Evolutionary conservation across 805 yeast genomes (phyloP).

Genomic region (Sporopachydermia lactativora): DNA sequence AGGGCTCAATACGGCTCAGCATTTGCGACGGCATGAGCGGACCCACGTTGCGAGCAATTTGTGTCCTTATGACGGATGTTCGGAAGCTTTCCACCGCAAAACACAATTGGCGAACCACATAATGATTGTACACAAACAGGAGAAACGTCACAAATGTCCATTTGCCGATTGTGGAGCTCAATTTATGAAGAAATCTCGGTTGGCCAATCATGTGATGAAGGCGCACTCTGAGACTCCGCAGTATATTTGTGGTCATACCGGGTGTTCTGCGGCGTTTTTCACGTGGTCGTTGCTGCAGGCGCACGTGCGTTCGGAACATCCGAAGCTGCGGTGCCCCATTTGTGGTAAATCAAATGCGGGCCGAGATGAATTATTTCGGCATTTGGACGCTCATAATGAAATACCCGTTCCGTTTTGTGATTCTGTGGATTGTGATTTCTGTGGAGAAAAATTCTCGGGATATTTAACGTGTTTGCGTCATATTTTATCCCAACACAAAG

Average conservation of each 20-base stretch:
- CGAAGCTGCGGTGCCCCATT: conserved; percentile 43
- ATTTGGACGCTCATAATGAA: conserved; percentile 58
- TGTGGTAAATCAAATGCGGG: conserved; percentile 72
- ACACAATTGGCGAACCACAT: conserved; percentile 66
- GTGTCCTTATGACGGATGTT: conserved; percentile 52
- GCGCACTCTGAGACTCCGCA: conserved; percentile 33
- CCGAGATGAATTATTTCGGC: conserved; percentile 51
- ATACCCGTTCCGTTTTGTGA: no score
- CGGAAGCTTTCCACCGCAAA: conserved; percentile 56
- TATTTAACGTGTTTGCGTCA: not conserved
- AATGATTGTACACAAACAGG: conserved; percentile 40
- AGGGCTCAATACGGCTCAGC: conserved; percentile 73
- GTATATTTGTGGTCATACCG: conserved; percentile 14
- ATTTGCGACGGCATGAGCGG: conserved; percentile 65
- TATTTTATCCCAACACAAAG: not conserved
- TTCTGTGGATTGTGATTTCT: conserved; percentile 22
- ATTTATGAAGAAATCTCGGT: conserved; percentile 49
- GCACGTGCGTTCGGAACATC: conserved; percentile 63
- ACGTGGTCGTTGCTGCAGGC: conserved; percentile 29
- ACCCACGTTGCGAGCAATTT: conserved; percentile 59
- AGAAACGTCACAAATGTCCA: conserved; percentile 26
- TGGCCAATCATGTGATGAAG: conserved; percentile 51
- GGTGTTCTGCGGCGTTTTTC: conserved; percentile 13
- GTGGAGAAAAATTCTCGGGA: not conserved
- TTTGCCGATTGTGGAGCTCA: conserved; percentile 52